Evolutionary conservation across 1,139 yeast species (phyloP).

Genomic region (Geotrichum aggregatum): DNA sequence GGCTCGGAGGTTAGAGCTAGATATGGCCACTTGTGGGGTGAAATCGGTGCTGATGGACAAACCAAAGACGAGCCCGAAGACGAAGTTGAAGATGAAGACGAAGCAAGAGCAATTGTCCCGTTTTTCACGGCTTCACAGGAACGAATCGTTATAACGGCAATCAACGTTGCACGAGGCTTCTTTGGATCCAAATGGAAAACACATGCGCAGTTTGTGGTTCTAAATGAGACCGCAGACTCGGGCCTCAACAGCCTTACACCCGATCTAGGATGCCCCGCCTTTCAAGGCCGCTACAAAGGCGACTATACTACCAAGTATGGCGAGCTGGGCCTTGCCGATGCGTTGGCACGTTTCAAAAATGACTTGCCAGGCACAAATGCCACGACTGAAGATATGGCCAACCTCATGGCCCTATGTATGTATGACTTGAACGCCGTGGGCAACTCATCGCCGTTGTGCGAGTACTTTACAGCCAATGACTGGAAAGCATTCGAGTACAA

Average conservation of each 20-base stretch:
- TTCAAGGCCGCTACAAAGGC: conserved; percentile 29
- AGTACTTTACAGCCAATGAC: conserved; percentile 54
- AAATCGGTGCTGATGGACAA: conserved; percentile 12
- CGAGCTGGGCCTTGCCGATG: conserved; percentile 35
- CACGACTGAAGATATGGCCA: conserved; percentile 43
- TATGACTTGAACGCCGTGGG: conserved; percentile 57
- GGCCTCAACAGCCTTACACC: conserved; percentile 46
- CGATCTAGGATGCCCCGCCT: conserved; percentile 15
- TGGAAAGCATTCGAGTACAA: conserved; percentile 47
- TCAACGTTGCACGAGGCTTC: conserved; percentile 43
- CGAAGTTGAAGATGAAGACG: too few relatives aligned
- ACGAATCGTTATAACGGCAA: conserved; percentile 42
- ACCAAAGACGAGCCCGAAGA: too few relatives aligned
- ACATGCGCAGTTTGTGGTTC: conserved; percentile 38
- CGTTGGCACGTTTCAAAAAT: conserved; percentile 36
- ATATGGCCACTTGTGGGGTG: conserved; percentile 41
- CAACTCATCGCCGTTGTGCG: conserved; percentile 49
- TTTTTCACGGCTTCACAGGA: conserved; percentile 42
- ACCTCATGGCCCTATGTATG: conserved; percentile 51
- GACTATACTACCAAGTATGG: conserved; percentile 9
- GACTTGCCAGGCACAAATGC: conserved; percentile 37
- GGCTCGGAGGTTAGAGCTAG: conserved; percentile 38
- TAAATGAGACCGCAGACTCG: conserved; percentile 38
- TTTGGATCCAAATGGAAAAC: conserved; percentile 34
- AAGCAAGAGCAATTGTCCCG: conserved; percentile 32